phyloP scores from a whole-genome alignment of 2,329 filamentous ascomycete species.

The Diaporthe citrichinensis region DNA sequence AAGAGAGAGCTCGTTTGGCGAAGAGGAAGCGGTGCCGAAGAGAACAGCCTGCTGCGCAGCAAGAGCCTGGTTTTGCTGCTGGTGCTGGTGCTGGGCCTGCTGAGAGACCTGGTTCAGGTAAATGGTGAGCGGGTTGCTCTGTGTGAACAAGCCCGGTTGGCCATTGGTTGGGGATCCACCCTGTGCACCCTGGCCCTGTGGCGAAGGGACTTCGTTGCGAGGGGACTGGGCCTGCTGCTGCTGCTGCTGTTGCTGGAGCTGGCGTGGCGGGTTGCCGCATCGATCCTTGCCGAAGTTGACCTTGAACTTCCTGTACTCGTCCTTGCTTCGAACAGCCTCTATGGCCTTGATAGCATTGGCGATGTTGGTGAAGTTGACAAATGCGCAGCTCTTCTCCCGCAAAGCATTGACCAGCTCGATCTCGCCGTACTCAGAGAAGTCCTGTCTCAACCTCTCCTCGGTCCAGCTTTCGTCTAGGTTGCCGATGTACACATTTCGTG shows the following conservation, averaged over 20 bases:
- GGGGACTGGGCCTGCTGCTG: slow-evolving; percentile 74
- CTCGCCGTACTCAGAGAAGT: slow-evolving; percentile 97
- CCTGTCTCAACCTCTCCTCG: slow-evolving; percentile 93
- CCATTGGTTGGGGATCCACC: slow-evolving; percentile 69
- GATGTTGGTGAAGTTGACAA: slow-evolving; percentile 99
- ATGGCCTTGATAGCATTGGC: slow-evolving; percentile 99
- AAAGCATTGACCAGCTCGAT: slow-evolving; percentile 98
- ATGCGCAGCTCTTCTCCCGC: slow-evolving; percentile 98
- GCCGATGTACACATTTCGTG: slow-evolving; percentile 98
- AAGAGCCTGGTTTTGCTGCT: slow-evolving; percentile 80
- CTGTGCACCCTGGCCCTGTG: slow-evolving; percentile 72
- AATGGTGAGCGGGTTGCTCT: slow-evolving; percentile 91
- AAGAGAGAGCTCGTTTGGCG: slow-evolving; percentile 68
- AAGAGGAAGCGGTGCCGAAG: slow-evolving; percentile 79
- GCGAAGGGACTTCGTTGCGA: slow-evolving; percentile 71
- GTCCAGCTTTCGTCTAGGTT: slow-evolving; percentile 98
- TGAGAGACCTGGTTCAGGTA: slow-evolving; percentile 89
- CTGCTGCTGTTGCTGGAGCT: slow-evolving; percentile 73
- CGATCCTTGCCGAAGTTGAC: slow-evolving; percentile 99
- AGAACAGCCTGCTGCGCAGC: slow-evolving; percentile 84
- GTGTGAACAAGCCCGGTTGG: slow-evolving; percentile 80
- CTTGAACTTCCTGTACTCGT: slow-evolving; percentile 99
- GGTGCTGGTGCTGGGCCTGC: slow-evolving; percentile 75
- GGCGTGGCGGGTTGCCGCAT: slow-evolving; percentile 95
- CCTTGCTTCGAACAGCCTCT: slow-evolving; percentile 92